Evolutionary conservation across 169 alveolate genomes (phyloP).

Genomic region (Cyclospora cayetanensis): DNA sequence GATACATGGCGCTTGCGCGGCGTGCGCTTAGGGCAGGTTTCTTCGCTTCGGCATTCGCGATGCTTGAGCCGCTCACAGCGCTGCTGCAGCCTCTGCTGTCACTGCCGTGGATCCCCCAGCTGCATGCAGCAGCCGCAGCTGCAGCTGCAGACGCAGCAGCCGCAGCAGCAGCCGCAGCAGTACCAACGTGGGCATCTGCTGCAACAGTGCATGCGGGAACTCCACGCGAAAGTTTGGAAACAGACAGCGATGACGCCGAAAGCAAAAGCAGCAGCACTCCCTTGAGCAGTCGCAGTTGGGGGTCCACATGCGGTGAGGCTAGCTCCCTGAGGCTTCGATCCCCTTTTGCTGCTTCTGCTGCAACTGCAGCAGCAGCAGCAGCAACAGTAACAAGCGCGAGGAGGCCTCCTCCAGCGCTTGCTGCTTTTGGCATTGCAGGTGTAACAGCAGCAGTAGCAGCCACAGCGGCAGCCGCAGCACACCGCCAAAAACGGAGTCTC

Average conservation of each 20-base stretch:
- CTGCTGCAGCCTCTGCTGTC: conserved; percentile 53
- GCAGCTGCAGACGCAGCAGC: conserved; percentile 43
- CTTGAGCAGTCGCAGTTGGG: conserved; percentile 42
- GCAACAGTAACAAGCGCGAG: background rate
- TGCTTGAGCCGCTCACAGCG: conserved; percentile 45
- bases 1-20: conserved; percentile 22
- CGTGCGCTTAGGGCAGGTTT: background rate
- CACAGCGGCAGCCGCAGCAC: conserved; percentile 39
- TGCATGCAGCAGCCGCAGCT: conserved; percentile 37
- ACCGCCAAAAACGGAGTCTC: conserved; percentile 13
- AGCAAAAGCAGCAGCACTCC: background rate
- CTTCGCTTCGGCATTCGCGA: conserved; percentile 8
- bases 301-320: too few species aligned
- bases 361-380: conserved; percentile 21
- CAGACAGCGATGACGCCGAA: conserved; percentile 27
- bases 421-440: background rate
- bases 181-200: background rate
- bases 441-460: conserved; percentile 48
- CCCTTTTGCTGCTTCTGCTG: background rate
- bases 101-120: conserved; percentile 54
- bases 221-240: background rate
- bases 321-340: background rate
- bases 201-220: background rate
- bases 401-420: background rate
- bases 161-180: conserved; percentile 18